Conservation (phyloP, 192 early-diverging fungal species). For the Phlyctochytrium arcticum region DNA sequence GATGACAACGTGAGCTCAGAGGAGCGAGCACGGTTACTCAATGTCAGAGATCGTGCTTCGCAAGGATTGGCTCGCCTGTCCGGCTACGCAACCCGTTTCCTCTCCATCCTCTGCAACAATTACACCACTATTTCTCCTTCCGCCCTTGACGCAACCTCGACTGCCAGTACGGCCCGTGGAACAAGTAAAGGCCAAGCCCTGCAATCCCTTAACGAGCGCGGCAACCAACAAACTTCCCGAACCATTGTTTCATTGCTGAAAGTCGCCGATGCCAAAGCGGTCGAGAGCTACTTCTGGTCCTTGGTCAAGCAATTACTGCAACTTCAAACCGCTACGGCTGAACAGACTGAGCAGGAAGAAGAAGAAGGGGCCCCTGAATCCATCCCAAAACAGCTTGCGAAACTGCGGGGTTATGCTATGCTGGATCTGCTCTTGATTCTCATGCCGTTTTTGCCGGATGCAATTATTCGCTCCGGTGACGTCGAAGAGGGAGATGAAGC, state of each 20-base stretch:
- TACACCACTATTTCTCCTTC: conserved; percentile 36
- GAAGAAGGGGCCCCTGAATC: conserved; percentile 59
- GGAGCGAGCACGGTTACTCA: no score
- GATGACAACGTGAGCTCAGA: conserved; percentile 2
- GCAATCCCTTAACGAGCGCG: conserved; percentile 43
- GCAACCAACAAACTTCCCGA: conserved; percentile 37
- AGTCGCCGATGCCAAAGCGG: conserved; percentile 42
- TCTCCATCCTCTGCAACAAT: conserved; percentile 48
- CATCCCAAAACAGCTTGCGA: conserved; percentile 50
- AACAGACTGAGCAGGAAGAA: conserved; percentile 53
- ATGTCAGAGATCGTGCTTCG: conserved; percentile 4
- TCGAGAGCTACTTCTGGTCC: conserved; percentile 46
- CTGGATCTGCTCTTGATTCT: conserved; percentile 81
- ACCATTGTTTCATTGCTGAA: conserved; percentile 39
- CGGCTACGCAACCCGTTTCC: conserved; percentile 37
- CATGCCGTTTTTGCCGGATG: conserved; percentile 53
- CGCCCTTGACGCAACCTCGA: conserved; percentile 15
- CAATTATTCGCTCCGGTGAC: conserved; percentile 33
- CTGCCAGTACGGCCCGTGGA: no score
- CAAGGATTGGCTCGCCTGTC: conserved; percentile 24
- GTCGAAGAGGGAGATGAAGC: conserved; percentile 13
- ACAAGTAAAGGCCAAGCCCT: conserved; percentile 46
- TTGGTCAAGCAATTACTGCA: conserved; percentile 46
- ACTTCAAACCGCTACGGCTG: conserved; percentile 29
- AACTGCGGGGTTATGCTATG: conserved; percentile 80